These are phyloP conservation scores for Alternaria solani DNA, from an alignment of 2,329 filamentous ascomycete genomes.

Conservation along the genomic window DNA sequence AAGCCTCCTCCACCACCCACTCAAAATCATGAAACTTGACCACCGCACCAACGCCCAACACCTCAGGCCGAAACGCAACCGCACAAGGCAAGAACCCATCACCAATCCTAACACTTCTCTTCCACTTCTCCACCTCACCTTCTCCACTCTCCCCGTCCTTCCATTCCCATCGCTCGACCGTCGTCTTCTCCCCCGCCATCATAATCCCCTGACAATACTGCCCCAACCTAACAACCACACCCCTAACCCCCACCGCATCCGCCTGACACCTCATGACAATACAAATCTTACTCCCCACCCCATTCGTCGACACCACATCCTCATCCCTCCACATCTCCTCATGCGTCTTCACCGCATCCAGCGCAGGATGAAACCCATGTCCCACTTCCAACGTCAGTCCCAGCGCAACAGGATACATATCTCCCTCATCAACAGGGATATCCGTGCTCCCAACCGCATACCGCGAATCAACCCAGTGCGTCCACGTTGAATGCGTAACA, in stretches of 20 bases:
- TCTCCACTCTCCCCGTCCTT: neutral
- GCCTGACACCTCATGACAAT: slow-evolving; percentile 53
- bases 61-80: slow-evolving; percentile 42
- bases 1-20: slow-evolving; percentile 52
- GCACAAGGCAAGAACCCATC: slow-evolving; percentile 53
- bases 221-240: slow-evolving; percentile 64
- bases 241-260: slow-evolving; percentile 52
- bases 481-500: slow-evolving; percentile 56
- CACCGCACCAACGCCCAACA: slow-evolving; percentile 39
- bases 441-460: slow-evolving; percentile 43
- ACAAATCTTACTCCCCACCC: slow-evolving; percentile 29
- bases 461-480: slow-evolving; percentile 68
- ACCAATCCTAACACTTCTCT: slow-evolving; percentile 50
- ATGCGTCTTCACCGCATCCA: slow-evolving; percentile 62
- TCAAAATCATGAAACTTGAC: slow-evolving; percentile 44
- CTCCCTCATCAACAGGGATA: slow-evolving; percentile 62
- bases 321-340: slow-evolving; percentile 72
- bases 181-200: slow-evolving; percentile 54
- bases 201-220: slow-evolving; percentile 65
- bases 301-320: slow-evolving; percentile 32
- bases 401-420: slow-evolving; percentile 57
- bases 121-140: slow-evolving; percentile 43
- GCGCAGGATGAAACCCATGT: slow-evolving; percentile 66
- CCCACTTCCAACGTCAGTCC: slow-evolving; percentile 61
- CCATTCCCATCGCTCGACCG: slow-evolving; percentile 65